Conservation (phyloP, 257 asterid species). For the Fraxinus cuspidata region DNA sequence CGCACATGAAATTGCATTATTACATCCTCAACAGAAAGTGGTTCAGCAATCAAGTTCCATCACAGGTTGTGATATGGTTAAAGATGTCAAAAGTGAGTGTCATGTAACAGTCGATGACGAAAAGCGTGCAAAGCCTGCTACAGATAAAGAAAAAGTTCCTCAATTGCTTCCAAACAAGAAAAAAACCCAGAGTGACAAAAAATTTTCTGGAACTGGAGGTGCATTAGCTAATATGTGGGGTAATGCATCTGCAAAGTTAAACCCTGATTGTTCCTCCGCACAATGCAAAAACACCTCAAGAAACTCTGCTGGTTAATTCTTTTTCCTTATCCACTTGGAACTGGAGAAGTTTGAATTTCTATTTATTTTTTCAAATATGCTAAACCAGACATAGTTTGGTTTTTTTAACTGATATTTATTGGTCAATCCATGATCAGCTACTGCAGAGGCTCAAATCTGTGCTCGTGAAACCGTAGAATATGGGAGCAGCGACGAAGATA, state of each 20-base stretch:
- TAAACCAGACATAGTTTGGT: constrained; percentile 14
- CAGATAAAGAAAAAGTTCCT: constrained; percentile 52
- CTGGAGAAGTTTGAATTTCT: constrained; percentile 8
- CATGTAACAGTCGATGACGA: constrained; percentile 37
- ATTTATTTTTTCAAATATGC: background rate
- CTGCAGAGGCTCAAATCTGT: constrained; percentile 70
- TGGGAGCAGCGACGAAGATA: constrained; percentile 76
- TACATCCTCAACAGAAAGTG: constrained; percentile 47
- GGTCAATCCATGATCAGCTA: constrained; percentile 38
- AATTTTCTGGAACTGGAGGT: constrained; percentile 62
- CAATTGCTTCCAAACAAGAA: constrained; percentile 49
- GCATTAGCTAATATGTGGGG: constrained; percentile 94
- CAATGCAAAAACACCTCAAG: constrained; percentile 38
- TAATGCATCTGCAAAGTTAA: constrained; percentile 69
- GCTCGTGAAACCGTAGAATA: constrained; percentile 57
- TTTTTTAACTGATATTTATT: constrained; percentile 18
- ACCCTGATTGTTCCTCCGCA: constrained; percentile 44
- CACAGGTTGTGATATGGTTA: constrained; percentile 32
- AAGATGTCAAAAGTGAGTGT: constrained; percentile 48
- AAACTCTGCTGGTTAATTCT: constrained; percentile 61
- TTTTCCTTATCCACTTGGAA: constrained; percentile 17
- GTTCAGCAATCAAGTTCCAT: constrained; percentile 46
- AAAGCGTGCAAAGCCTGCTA: constrained; percentile 41
- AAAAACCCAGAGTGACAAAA: constrained; percentile 55
- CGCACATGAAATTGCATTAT: constrained; percentile 34